These are phyloP conservation scores for Marchantia paleacea DNA, from an alignment of 225 moss, liverwort and hornwort genomes.

Conservation along the genomic window DNA sequence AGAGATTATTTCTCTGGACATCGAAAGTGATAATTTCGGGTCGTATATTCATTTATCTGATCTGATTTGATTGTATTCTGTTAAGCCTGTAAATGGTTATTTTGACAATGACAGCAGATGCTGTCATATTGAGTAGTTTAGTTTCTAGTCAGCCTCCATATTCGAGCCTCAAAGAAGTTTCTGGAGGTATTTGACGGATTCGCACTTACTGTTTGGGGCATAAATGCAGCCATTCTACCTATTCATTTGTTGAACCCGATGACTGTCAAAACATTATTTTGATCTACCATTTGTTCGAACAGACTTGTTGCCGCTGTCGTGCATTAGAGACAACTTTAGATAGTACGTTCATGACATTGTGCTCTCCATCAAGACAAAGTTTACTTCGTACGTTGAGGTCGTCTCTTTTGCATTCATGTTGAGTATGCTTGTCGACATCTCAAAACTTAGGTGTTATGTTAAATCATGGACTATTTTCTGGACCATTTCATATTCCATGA, in stretches of 20 bases:
- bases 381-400: too few species aligned
- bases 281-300: background rate
- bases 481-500: background rate
- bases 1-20: slow-evolving; percentile 25
- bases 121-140: slow-evolving; percentile 36
- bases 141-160: slow-evolving; percentile 21
- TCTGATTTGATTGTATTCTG: slow-evolving; percentile 34
- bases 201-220: slow-evolving; percentile 2
- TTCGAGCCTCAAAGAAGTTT: slow-evolving; percentile 4
- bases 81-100: slow-evolving; percentile 38
- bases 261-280: slow-evolving; percentile 3
- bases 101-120: slow-evolving; percentile 42
- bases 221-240: slow-evolving; percentile 20
- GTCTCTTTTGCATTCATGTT: too few species aligned
- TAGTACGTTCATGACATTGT: background rate
- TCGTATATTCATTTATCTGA: slow-evolving; percentile 23
- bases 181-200: background rate
- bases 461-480: background rate
- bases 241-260: slow-evolving; percentile 1
- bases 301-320: background rate
- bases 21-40: slow-evolving; percentile 13
- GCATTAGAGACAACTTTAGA: background rate
- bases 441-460: background rate
- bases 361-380: background rate
- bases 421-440: background rate